phyloP scores from a whole-genome alignment of 140 eudicot genomes.

The Stevia rebaudiana region DNA sequence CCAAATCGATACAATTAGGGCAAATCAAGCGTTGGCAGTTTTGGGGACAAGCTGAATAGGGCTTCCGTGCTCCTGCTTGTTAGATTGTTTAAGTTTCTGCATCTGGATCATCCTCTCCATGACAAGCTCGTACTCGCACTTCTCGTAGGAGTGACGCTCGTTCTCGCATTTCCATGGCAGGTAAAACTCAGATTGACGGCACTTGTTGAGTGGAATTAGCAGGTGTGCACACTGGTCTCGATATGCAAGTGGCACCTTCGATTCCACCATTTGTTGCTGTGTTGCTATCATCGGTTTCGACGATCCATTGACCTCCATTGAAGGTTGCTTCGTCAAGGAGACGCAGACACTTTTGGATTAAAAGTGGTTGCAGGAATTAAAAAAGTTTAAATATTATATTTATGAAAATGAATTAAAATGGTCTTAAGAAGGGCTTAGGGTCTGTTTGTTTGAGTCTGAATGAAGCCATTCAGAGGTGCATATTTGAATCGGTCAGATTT shows the following conservation, averaged over 20 bases:
- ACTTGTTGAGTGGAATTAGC: slow-evolving; percentile 75
- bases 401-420: no score
- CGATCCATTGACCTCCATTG: slow-evolving; percentile 55
- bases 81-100: slow-evolving; percentile 36
- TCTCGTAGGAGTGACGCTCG: slow-evolving; percentile 79
- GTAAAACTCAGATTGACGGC: slow-evolving; percentile 66
- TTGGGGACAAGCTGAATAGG: slow-evolving; percentile 50
- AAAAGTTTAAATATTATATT: no score
- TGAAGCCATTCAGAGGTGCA: no score
- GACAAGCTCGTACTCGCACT: slow-evolving; percentile 81
- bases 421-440: no score
- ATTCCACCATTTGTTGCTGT: slow-evolving; percentile 61
- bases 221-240: slow-evolving; percentile 86
- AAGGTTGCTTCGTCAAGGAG: not conserved
- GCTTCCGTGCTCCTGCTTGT: slow-evolving; percentile 21
- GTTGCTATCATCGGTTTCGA: slow-evolving; percentile 85
- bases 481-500: no score
- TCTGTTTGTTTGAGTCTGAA: no score
- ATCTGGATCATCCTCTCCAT: slow-evolving; percentile 89
- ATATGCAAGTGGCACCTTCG: slow-evolving; percentile 55
- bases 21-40: slow-evolving; percentile 54
- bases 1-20: not conserved
- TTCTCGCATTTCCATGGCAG: slow-evolving; percentile 87
- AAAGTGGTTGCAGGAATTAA: no score
- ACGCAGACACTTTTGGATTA: no score